A percentile compares a stretch with the other conserved stretches of the same genome.
These are phyloP conservation scores for Candida cerambycidarum DNA, from an alignment of 805 yeast genomes.

Conservation along the genomic window DNA sequence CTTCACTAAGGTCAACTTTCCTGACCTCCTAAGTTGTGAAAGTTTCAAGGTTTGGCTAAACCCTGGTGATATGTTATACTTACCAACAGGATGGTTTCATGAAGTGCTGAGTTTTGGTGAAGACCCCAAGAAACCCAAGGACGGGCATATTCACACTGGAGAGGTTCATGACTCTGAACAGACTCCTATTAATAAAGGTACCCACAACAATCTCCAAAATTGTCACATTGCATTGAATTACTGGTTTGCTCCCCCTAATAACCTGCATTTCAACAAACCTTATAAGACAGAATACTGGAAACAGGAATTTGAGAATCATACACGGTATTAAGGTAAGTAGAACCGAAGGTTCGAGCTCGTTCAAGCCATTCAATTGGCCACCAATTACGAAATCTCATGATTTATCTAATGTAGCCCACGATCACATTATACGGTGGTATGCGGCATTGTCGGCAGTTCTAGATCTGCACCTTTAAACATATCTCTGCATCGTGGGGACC, in stretches of 20 bases:
- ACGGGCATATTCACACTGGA: too few species aligned
- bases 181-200: not conserved
- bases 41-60: constrained; percentile 47
- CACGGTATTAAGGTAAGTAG: not conserved
- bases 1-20: constrained; percentile 46
- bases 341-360: too few species aligned
- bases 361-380: too few species aligned
- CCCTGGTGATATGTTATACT: constrained; percentile 66
- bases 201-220: constrained; percentile 12
- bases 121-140: too few species aligned
- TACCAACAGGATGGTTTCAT: constrained; percentile 83
- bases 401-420: too few species aligned
- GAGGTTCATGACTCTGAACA: too few species aligned
- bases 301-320: constrained; percentile 46
- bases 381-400: too few species aligned
- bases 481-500: too few species aligned
- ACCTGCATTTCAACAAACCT: constrained; percentile 25
- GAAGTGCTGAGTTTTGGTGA: constrained; percentile 67
- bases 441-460: too few species aligned
- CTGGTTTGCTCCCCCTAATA: constrained; percentile 71
- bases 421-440: too few species aligned
- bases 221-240: constrained; percentile 68
- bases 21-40: constrained; percentile 44
- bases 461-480: too few species aligned
- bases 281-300: constrained; percentile 56